phyloP scores from a whole-genome alignment of 2,329 filamentous ascomycete genomes.

The Byssothecium circinans region DNA sequence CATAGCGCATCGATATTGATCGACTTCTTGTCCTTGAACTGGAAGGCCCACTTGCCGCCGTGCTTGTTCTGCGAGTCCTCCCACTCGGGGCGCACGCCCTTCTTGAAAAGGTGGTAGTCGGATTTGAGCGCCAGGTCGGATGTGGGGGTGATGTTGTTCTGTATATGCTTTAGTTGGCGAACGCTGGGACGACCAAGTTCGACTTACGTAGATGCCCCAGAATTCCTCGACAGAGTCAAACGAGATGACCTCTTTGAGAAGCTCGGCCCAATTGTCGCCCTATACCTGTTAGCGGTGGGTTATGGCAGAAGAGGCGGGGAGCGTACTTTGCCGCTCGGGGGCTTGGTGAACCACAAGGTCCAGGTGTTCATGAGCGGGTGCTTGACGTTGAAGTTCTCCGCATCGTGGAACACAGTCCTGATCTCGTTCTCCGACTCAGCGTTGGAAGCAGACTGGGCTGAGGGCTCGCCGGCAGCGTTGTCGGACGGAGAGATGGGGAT shows the following conservation, averaged over 20 bases:
- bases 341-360: conserved; percentile 99
- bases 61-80: conserved; percentile 99
- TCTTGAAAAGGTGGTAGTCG: conserved; percentile 99
- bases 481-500: conserved; percentile 58
- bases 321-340: conserved; percentile 86
- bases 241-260: conserved; percentile 97
- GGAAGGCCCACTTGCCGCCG: conserved; percentile 97
- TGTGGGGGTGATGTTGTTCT: conserved; percentile 99
- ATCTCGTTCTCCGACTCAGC: conserved; percentile 59
- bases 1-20: conserved; percentile 93
- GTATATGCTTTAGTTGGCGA: conserved; percentile 17
- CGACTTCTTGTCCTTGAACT: conserved; percentile 92
- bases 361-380: conserved; percentile 96
- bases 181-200: neutral
- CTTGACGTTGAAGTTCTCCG: conserved; percentile 99
- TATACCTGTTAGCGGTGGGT: conserved; percentile 43
- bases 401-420: conserved; percentile 95
- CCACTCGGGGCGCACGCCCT: conserved; percentile 95
- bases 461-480: conserved; percentile 47
- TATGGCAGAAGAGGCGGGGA: neutral
- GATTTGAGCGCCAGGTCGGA: conserved; percentile 96
- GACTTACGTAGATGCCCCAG: conserved; percentile 96
- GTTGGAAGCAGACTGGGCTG: conserved; percentile 43
- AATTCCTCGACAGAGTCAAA: conserved; percentile 99
- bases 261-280: conserved; percentile 98